Base-by-base conservation (phyloP, 192 early-diverging fungal genomes). In the Coemansia sp. region DNA sequence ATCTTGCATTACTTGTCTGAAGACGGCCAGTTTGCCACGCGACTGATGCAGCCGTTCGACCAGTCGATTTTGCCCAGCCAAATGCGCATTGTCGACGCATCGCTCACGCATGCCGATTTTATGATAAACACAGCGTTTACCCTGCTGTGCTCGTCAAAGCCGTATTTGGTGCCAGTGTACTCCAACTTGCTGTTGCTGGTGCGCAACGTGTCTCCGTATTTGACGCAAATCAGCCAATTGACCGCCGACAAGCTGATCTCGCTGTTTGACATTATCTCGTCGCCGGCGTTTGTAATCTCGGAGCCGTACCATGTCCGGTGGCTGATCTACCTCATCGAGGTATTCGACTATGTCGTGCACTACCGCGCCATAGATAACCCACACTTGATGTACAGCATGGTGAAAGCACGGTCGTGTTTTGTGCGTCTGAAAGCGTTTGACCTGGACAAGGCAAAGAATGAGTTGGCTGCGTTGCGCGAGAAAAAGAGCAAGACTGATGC, bases 291-390 rank as follows among this genome's bases (percentile, higher is more conserved):
- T 66, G 71, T 97, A 44, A 78, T 95, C 19, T 85, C 90, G 1
- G 90, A 90, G 53, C 89, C 94, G 56, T 65, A 74, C 50, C 91
- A 97, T 58, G 88, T 94, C 59, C 83, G 83, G 26, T 82, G 87
- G 28, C 76, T 91, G 12, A 88, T 86, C 10, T 92, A 89, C 61
- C 60, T 94, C 22, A 66, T 95, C 5, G 93, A 95, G 63, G 83
- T 87, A 5, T 88, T 94, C 64, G 90, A 94, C 66, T 90, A 88
- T 52, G 81, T 94, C 28, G 79, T 94, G 10, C 92, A 94, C 64
- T 94, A 94, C 71, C 94, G 94, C 46, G 85, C 86, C 46, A 64
- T 55, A 73, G 93, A 90, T 40, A 97, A 97, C 64, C 81, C 88
- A 5, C 86, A 88, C 22, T 57, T 97, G 15, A 83, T 94, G 22